Evolutionary conservation across 495 filamentous ascomycete genomes (phyloP).

Genomic region (Podospora pseudopauciseta): DNA sequence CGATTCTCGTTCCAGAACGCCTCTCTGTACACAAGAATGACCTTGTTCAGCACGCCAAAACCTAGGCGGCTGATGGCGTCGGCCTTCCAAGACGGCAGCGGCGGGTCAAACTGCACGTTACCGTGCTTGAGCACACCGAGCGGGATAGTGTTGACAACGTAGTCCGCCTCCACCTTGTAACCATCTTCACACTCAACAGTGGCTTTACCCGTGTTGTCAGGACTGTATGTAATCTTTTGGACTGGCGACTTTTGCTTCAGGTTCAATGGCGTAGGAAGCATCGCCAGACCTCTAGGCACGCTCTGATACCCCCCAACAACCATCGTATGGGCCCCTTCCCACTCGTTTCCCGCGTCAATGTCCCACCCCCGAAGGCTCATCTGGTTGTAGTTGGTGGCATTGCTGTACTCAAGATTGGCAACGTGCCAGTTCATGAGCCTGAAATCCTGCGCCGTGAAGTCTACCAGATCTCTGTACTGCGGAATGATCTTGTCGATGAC

Average conservation of each 20-base stretch:
- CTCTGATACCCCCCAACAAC: constrained; percentile 90
- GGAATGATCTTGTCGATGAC: constrained; percentile 84
- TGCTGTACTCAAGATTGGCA: constrained; percentile 96
- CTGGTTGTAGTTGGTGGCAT: constrained; percentile 79
- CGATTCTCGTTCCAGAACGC: constrained; percentile 89
- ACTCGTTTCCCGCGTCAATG: constrained; percentile 95
- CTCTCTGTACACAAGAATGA: constrained; percentile 83
- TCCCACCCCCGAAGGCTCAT: constrained; percentile 93
- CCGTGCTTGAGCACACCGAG: constrained; percentile 83
- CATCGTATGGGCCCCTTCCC: constrained; percentile 89
- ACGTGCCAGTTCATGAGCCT: constrained; percentile 96
- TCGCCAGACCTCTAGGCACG: constrained; percentile 76
- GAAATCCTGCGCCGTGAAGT: constrained; percentile 80
- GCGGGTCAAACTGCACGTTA: constrained; percentile 71
- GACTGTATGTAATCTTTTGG: constrained; percentile 62
- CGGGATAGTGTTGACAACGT: constrained; percentile 81
- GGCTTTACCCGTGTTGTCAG: constrained; percentile 41
- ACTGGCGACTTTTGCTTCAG: constrained; percentile 69
- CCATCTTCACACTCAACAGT: constrained; percentile 78
- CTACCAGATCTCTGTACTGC: constrained; percentile 80
- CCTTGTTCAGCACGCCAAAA: constrained; percentile 93
- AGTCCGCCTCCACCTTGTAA: constrained; percentile 71
- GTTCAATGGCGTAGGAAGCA: constrained; percentile 72
- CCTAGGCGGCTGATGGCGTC: constrained; percentile 83
- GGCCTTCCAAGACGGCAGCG: constrained; percentile 79